Conservation (phyloP, 2,329 filamentous ascomycete genomes). For the Fusarium ramigenum region DNA sequence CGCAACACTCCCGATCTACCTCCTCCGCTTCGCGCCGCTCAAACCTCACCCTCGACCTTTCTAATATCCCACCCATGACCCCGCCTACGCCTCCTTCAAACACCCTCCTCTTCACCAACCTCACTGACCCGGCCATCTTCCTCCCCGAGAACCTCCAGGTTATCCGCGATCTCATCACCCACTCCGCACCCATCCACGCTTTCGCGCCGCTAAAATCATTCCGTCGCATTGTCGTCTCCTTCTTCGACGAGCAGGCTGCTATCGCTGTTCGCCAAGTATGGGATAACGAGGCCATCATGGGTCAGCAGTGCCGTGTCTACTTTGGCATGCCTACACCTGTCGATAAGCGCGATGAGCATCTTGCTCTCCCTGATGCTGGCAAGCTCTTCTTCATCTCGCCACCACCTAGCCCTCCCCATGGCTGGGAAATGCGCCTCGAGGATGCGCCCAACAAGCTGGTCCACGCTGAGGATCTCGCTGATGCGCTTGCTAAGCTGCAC, state of each 20-base stretch:
- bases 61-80: slow-evolving; percentile 73
- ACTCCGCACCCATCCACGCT: slow-evolving; percentile 76
- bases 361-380: slow-evolving; percentile 73
- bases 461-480: slow-evolving; percentile 74
- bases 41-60: slow-evolving; percentile 77
- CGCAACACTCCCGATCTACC: slow-evolving; percentile 54
- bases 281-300: slow-evolving; percentile 78
- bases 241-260: slow-evolving; percentile 75
- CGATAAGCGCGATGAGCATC: slow-evolving; percentile 63
- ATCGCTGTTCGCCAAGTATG: slow-evolving; percentile 76
- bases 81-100: slow-evolving; percentile 82
- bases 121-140: slow-evolving; percentile 78
- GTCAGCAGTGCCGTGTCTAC: slow-evolving; percentile 74
- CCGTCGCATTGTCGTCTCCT: slow-evolving; percentile 82
- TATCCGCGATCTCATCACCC: slow-evolving; percentile 75
- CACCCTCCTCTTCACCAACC: slow-evolving; percentile 85
- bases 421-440: slow-evolving; percentile 74
- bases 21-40: slow-evolving; percentile 57
- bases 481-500: slow-evolving; percentile 70
- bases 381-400: slow-evolving; percentile 80
- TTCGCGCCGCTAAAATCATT: slow-evolving; percentile 86
- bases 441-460: slow-evolving; percentile 76
- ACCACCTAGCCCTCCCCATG: slow-evolving; percentile 73
- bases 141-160: slow-evolving; percentile 76
- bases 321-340: slow-evolving; percentile 71